A percentile compares a stretch with the other conserved stretches of the same genome.
Conservation (phyloP, 164 flowering plant genomes). For the Chimonanthus praecox region DNA sequence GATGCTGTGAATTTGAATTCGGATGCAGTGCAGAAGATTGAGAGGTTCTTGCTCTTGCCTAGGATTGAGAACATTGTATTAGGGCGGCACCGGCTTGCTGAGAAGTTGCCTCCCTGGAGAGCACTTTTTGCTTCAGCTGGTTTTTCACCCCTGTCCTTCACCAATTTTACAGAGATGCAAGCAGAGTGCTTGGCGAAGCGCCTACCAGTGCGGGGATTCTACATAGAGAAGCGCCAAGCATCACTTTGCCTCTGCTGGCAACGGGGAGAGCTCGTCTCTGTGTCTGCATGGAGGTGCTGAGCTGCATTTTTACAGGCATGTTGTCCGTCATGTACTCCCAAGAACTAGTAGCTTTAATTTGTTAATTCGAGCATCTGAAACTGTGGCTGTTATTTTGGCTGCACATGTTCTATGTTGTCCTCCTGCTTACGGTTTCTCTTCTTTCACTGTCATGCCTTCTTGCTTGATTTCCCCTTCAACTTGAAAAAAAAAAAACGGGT, state of each 20-base stretch:
- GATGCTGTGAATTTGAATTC: constrained; percentile 46
- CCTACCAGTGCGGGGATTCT: constrained; percentile 66
- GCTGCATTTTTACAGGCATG: constrained; percentile 18
- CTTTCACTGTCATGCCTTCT: constrained; percentile 29
- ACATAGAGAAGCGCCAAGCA: constrained; percentile 77
- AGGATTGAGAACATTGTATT: constrained; percentile 46
- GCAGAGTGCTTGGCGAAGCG: constrained; percentile 75
- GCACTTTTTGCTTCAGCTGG: constrained; percentile 52
- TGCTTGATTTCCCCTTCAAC: constrained; percentile 21
- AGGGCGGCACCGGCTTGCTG: constrained; percentile 35
- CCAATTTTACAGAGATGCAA: constrained; percentile 74
- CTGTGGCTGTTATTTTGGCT: constrained; percentile 8
- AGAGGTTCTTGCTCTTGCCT: constrained; percentile 58
- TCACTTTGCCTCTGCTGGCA: constrained; percentile 84
- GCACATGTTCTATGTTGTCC: not conserved
- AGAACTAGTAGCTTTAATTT: constrained; percentile 9
- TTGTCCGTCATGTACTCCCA: constrained; percentile 3
- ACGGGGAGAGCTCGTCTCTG: constrained; percentile 67
- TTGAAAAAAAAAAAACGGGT: not conserved
- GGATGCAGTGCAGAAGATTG: constrained; percentile 60
- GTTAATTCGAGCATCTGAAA: constrained; percentile 4
- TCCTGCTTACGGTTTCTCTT: constrained; percentile 10
- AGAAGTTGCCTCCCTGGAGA: constrained; percentile 56
- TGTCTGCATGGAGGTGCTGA: constrained; percentile 88
- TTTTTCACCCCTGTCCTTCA: constrained; percentile 53